phyloP scores from a whole-genome alignment of 2,329 filamentous ascomycete genomes.

The Trichoderma guizhouense region DNA sequence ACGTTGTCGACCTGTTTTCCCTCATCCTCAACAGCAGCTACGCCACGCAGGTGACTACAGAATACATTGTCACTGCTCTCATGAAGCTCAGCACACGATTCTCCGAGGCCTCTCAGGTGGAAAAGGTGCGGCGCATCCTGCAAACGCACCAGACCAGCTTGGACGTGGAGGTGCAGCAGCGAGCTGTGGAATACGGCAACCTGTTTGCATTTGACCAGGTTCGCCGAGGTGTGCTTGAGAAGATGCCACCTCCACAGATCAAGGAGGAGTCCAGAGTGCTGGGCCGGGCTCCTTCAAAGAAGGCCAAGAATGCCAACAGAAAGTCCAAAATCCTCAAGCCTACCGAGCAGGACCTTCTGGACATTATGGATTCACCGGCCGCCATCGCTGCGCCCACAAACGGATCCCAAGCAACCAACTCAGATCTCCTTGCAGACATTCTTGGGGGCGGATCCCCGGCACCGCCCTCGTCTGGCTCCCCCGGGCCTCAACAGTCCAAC shows the following conservation, averaged over 20 bases:
- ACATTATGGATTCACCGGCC: slow-evolving; percentile 78
- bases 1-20: slow-evolving; percentile 88
- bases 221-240: slow-evolving; percentile 84
- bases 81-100: slow-evolving; percentile 94
- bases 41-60: slow-evolving; percentile 82
- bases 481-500: slow-evolving; percentile 53
- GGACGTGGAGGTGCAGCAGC: slow-evolving; percentile 93
- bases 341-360: slow-evolving; percentile 86
- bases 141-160: slow-evolving; percentile 78
- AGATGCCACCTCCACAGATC: slow-evolving; percentile 97
- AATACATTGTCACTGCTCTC: slow-evolving; percentile 92
- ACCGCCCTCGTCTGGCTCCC: slow-evolving; percentile 35
- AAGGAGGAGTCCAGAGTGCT: slow-evolving; percentile 91
- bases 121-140: slow-evolving; percentile 76
- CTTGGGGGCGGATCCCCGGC: slow-evolving; percentile 61
- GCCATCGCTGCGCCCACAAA: slow-evolving; percentile 50
- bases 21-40: slow-evolving; percentile 94
- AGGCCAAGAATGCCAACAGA: slow-evolving; percentile 67
- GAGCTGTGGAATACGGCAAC: slow-evolving; percentile 92
- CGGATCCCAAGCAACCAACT: slow-evolving; percentile 62
- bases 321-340: slow-evolving; percentile 76
- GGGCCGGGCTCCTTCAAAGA: slow-evolving; percentile 67
- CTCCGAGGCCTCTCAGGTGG: slow-evolving; percentile 77
- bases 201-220: slow-evolving; percentile 89
- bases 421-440: slow-evolving; percentile 88